Evolutionary conservation across 179 eudicot species (phyloP).

Genomic region (Gypsophila paniculata): DNA sequence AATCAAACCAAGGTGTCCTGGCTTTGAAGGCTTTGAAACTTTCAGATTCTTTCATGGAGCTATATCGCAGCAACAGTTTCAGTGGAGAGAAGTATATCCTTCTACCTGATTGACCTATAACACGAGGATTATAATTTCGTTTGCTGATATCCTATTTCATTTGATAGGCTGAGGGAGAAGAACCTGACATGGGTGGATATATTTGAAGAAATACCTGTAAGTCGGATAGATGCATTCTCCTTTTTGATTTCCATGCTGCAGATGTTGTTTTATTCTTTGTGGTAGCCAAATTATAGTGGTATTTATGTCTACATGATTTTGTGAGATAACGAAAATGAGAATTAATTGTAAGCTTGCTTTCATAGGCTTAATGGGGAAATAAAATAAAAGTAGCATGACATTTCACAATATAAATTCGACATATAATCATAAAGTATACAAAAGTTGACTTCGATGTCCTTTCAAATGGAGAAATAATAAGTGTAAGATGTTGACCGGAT

Average conservation of each 20-base stretch:
- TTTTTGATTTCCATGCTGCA: neutral
- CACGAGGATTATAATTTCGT: neutral
- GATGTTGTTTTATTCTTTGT: neutral
- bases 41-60: conserved; percentile 97
- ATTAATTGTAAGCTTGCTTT: neutral
- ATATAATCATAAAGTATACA: no score
- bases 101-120: conserved; percentile 26
- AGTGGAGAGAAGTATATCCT: conserved; percentile 84
- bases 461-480: no score
- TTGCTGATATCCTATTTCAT: conserved; percentile 17
- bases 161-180: conserved; percentile 85
- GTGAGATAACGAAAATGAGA: neutral
- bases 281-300: neutral
- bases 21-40: conserved; percentile 94
- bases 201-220: conserved; percentile 92
- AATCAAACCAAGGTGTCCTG: conserved; percentile 86
- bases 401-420: no score
- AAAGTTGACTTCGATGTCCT: no score
- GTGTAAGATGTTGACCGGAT: no score
- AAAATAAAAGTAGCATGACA: no score
- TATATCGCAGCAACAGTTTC: conserved; percentile 76
- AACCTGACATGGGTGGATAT: conserved; percentile 93
- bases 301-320: neutral
- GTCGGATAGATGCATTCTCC: conserved; percentile 25
- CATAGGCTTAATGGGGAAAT: no score